These are phyloP conservation scores for Populus hybrid DNA, from an alignment of 441 rosid species.

Conservation along the genomic window DNA sequence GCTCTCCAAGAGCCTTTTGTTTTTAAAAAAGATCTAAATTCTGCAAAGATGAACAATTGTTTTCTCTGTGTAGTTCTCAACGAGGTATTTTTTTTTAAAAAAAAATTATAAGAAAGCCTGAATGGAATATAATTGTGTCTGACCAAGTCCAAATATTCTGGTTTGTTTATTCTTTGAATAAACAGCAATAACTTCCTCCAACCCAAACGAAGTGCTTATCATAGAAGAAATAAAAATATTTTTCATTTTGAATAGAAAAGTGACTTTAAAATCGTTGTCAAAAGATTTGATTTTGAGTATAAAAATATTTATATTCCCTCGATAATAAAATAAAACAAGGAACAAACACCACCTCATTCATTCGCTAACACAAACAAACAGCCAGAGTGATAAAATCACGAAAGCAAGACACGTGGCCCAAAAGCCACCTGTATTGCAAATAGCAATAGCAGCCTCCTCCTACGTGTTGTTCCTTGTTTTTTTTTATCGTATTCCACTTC, in stretches of 20 bases:
- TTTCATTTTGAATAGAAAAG: too few species aligned
- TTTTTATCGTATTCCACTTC: constrained; percentile 24
- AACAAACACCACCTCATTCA: neutral
- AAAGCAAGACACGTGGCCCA: too few species aligned
- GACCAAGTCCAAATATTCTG: neutral
- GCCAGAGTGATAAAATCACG: too few species aligned
- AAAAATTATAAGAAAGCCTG: too few species aligned
- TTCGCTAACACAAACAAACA: neutral
- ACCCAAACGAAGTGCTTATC: neutral
- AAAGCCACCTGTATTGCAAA: neutral
- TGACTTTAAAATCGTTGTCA: too few species aligned
- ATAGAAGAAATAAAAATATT: neutral
- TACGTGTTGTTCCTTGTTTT: neutral
- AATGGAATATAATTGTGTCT: neutral
- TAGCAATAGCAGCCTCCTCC: neutral
- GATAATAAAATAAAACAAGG: neutral
- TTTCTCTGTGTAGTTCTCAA: too few species aligned
- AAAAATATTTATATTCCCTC: neutral
- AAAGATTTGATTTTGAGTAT: too few species aligned
- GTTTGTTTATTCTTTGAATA: neutral
- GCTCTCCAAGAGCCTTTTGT: too few species aligned
- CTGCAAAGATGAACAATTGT: too few species aligned
- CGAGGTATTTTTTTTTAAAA: too few species aligned
- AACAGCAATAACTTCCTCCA: neutral
- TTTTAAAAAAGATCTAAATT: too few species aligned